A percentile compares a stretch with the other conserved stretches of the same genome.
Conservation (phyloP, 2,329 filamentous ascomycete species). For the Ophiocordyceps sinensis region DNA sequence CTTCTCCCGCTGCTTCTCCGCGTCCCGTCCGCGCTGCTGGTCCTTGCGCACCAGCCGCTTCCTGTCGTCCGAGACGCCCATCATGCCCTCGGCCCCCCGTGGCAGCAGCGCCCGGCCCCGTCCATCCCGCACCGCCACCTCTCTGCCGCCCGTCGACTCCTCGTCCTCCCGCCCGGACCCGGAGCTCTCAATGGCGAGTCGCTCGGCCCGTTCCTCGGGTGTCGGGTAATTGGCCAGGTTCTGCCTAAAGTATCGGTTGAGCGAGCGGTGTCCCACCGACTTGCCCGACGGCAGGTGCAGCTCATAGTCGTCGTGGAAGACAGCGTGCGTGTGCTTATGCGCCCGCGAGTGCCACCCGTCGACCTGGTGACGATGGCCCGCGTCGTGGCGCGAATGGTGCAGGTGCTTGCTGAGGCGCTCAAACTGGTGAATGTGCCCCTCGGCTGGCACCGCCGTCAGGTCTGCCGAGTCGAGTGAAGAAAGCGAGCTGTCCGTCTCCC, state of each 20-base stretch:
- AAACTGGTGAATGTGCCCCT: slow-evolving; percentile 55
- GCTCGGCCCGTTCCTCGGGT: slow-evolving; percentile 57
- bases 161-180: slow-evolving; percentile 18
- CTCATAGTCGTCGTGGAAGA: slow-evolving; percentile 87
- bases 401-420: slow-evolving; percentile 57
- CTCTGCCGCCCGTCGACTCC: slow-evolving; percentile 12
- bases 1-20: slow-evolving; percentile 45
- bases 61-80: slow-evolving; percentile 61
- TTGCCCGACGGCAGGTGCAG: slow-evolving; percentile 83
- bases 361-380: slow-evolving; percentile 56
- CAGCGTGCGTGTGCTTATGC: slow-evolving; percentile 57
- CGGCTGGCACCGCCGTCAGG: slow-evolving; percentile 63
- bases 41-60: slow-evolving; percentile 51
- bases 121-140: slow-evolving; percentile 8
- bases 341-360: slow-evolving; percentile 75
- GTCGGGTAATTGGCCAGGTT: slow-evolving; percentile 79
- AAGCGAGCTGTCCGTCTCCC: slow-evolving; percentile 90
- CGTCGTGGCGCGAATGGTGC: slow-evolving; percentile 60
- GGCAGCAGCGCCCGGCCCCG: slow-evolving; percentile 43
- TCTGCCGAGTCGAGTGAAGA: slow-evolving; percentile 81
- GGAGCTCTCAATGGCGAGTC: slow-evolving; percentile 42
- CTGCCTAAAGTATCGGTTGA: slow-evolving; percentile 82
- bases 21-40: slow-evolving; percentile 55
- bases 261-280: slow-evolving; percentile 76
- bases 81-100: slow-evolving; percentile 63